These are phyloP conservation scores for Fusarium luffae DNA, from an alignment of 2,329 filamentous ascomycete genomes.

Conservation along the genomic window DNA sequence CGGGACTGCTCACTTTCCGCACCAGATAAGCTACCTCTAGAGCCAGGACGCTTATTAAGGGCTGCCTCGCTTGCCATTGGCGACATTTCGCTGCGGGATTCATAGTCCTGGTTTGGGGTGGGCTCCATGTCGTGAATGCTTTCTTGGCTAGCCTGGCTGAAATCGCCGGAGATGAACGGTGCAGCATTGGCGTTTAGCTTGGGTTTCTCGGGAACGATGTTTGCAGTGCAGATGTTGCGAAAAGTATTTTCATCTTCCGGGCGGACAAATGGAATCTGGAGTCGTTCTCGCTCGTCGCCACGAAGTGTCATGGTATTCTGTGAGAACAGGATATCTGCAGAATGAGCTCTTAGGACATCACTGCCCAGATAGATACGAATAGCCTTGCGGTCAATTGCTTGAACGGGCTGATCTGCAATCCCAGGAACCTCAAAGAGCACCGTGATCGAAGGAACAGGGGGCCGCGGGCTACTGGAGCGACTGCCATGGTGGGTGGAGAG, in stretches of 20 bases:
- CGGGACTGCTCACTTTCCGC: slow-evolving; percentile 56
- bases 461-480: slow-evolving; percentile 76
- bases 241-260: slow-evolving; percentile 88
- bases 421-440: slow-evolving; percentile 82
- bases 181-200: slow-evolving; percentile 67
- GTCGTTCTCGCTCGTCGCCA: slow-evolving; percentile 85
- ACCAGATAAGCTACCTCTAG: slow-evolving; percentile 53
- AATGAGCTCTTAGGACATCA: slow-evolving; percentile 85
- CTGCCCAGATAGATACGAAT: slow-evolving; percentile 93
- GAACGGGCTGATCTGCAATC: slow-evolving; percentile 57
- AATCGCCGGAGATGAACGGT: slow-evolving; percentile 55
- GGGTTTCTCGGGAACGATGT: slow-evolving; percentile 64
- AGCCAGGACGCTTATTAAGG: slow-evolving; percentile 48
- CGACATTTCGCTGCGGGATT: slow-evolving; percentile 48
- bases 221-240: slow-evolving; percentile 77
- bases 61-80: slow-evolving; percentile 52
- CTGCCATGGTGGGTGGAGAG: slow-evolving; percentile 81
- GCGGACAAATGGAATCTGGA: slow-evolving; percentile 90
- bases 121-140: slow-evolving; percentile 21
- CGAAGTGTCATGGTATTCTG: slow-evolving; percentile 90
- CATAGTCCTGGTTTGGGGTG: slow-evolving; percentile 42
- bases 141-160: slow-evolving; percentile 39
- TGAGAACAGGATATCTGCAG: slow-evolving; percentile 90
- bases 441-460: slow-evolving; percentile 77
- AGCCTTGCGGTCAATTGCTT: slow-evolving; percentile 59